Evolutionary conservation across 495 filamentous ascomycete genomes (phyloP).

Genomic region (Hyaloscypha finlandica): DNA sequence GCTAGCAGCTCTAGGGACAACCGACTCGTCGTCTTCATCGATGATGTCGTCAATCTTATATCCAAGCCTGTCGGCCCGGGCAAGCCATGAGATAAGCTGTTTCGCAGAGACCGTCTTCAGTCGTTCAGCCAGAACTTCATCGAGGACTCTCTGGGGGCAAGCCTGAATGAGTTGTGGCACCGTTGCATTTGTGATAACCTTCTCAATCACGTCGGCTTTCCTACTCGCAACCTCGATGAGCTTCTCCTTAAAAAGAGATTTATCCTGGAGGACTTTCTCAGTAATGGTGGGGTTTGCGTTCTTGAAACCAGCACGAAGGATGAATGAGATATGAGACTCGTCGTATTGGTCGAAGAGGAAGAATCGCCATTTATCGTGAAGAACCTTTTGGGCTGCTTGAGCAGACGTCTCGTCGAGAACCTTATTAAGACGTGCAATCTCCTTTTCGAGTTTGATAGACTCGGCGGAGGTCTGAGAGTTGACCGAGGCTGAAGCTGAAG

Average conservation of each 20-base stretch:
- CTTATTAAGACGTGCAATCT: constrained; percentile 16
- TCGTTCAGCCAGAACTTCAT: constrained; percentile 3
- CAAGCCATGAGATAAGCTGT: constrained; percentile 25
- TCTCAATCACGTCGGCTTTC: constrained; percentile 8
- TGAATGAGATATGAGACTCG: constrained; percentile 25
- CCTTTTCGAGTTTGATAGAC: constrained; percentile 18
- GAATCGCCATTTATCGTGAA: constrained; percentile 24
- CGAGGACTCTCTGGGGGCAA: constrained; percentile 11
- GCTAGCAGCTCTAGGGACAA: constrained; percentile 9
- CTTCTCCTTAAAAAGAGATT: constrained; percentile 9
- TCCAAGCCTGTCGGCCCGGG: constrained; percentile 23
- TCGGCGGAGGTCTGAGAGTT: not conserved
- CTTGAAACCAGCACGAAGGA: constrained; percentile 26
- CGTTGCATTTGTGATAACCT: constrained; percentile 8
- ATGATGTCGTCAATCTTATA: constrained; percentile 25
- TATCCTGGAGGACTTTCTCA: constrained; percentile 20
- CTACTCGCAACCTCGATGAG: constrained; percentile 5
- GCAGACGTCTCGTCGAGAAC: constrained; percentile 19
- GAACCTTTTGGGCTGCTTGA: constrained; percentile 21
- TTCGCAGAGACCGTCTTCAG: constrained; percentile 13
- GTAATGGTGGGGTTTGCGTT: constrained; percentile 20
- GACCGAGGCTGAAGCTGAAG: not conserved
- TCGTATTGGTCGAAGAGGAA: constrained; percentile 22
- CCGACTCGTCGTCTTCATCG: constrained; percentile 22
- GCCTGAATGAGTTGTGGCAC: not conserved